Base-by-base conservation (phyloP, 805 yeast species). In the Pichia occidentalis region DNA sequence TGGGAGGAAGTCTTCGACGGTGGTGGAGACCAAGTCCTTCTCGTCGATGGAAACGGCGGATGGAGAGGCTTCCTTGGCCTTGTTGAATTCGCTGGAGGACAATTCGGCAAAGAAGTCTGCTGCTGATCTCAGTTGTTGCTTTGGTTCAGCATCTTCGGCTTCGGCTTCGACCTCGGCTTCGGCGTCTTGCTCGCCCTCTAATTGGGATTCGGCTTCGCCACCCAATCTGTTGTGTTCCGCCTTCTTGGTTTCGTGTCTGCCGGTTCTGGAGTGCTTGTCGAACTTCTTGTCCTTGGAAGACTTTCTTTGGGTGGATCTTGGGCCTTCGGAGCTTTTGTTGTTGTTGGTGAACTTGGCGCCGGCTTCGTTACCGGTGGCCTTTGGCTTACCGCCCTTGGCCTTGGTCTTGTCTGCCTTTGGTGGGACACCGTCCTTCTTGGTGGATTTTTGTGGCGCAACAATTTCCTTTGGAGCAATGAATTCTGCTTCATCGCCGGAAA, bases 171-270 rank as follows among this genome's bases (percentile, higher is more conserved):
- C 64, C 42, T 51, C 64, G 29, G 43, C 60, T 45, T 73, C 83
- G 50, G 74, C 83, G 47, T 78, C 86, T 51, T 75, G 84, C 50
- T 68, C 82, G 40, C 48, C 63, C 47, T 57, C 60, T 35, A 52
- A 35, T 46, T 59, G 63, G 25, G 63, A 39, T 41, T 54, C 61
- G 72, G 77, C 71, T 79, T 80, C 77, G 60, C 80, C 85, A 60
- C 95, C 95, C 90, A 95, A 85, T 51, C 87, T 88, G 67, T 79
- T 80, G 64, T 72, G 75, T 58, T 81, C 73, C 65, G 82, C 80
- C 80, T 86, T 88, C 53, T 73, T 75, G 53, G 95, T 71, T 71
- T 87, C 96, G 56, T 77, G 63, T 73, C 83, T 85, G 59, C 81
- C 85, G 50, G 85, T 60, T 73, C 83, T 84, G 51, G 90, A 77